Evolutionary conservation across 768 basidiomycete genomes (phyloP).

Genomic region (Rhizopogon vinicolor): DNA sequence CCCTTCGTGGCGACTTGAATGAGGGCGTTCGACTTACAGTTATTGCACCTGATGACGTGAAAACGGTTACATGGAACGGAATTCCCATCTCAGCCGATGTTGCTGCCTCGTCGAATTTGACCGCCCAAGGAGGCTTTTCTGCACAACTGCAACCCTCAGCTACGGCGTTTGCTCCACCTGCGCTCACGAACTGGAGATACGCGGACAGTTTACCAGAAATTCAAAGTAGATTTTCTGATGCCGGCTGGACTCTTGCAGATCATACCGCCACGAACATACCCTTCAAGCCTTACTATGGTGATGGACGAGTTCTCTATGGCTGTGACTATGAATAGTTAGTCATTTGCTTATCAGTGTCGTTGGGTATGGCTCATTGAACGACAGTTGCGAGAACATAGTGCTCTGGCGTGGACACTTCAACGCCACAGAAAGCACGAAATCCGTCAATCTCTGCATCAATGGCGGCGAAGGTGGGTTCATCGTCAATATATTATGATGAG

Average conservation of each 20-base stretch:
- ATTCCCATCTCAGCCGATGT: constrained; percentile 32
- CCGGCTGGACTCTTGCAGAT: constrained; percentile 59
- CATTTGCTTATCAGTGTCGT: not conserved
- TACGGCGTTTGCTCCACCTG: constrained; percentile 37
- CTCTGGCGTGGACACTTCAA: constrained; percentile 82
- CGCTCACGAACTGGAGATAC: constrained; percentile 67
- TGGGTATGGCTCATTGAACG: constrained; percentile 1
- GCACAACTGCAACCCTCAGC: constrained; percentile 37
- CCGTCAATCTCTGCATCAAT: constrained; percentile 72
- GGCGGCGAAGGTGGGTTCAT: constrained; percentile 61
- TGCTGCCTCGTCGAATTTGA: constrained; percentile 23
- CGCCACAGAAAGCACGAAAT: constrained; percentile 54
- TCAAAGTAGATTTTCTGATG: constrained; percentile 51
- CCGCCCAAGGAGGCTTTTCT: constrained; percentile 41
- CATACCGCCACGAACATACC: constrained; percentile 74
- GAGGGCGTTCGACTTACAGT: constrained; percentile 53
- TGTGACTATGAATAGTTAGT: constrained; percentile 85
- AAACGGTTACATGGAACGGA: constrained; percentile 72
- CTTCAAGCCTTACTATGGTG: constrained; percentile 63
- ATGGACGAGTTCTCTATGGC: constrained; percentile 75
- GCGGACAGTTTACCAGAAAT: constrained; percentile 75
- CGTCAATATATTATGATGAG: not conserved
- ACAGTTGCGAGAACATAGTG: constrained; percentile 77
- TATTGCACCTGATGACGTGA: constrained; percentile 52
- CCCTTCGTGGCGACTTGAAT: constrained; percentile 67